These are phyloP conservation scores for Sugiyamaella japonica DNA, from an alignment of 1,139 yeast species.

Conservation along the genomic window DNA sequence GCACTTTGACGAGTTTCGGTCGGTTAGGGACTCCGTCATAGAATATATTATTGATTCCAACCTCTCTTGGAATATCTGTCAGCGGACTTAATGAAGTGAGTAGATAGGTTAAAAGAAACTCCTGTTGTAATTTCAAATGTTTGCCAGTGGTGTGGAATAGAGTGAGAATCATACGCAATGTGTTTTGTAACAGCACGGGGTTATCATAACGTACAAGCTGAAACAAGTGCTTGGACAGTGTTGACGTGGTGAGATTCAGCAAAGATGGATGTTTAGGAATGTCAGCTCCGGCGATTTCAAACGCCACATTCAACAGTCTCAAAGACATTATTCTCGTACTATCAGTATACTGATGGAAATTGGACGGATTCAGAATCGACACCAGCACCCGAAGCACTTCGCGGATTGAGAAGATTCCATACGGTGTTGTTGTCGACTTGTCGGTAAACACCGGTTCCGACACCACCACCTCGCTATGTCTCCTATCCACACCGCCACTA, in stretches of 20 bases:
- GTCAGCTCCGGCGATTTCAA: constrained; percentile 76
- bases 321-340: constrained; percentile 83
- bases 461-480: constrained; percentile 6
- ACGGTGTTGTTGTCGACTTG: constrained; percentile 41
- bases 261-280: constrained; percentile 67
- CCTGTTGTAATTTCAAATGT: constrained; percentile 45
- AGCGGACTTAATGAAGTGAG: constrained; percentile 43
- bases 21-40: constrained; percentile 45
- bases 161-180: constrained; percentile 75
- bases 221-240: constrained; percentile 77
- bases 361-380: constrained; percentile 81
- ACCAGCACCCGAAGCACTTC: constrained; percentile 73
- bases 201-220: constrained; percentile 73
- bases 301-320: constrained; percentile 69
- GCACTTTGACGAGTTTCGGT: constrained; percentile 39
- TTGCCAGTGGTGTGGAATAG: constrained; percentile 42
- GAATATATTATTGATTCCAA: constrained; percentile 43
- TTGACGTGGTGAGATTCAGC: constrained; percentile 69
- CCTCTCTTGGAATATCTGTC: constrained; percentile 43
- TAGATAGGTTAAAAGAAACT: constrained; percentile 43
- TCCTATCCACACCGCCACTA: constrained; percentile 4
- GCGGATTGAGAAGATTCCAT: constrained; percentile 65
- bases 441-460: neutral
- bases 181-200: constrained; percentile 66
- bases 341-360: constrained; percentile 83